A percentile compares a stretch with the other conserved stretches of the same genome.
These are phyloP conservation scores for Blepharisma undulans DNA, from an alignment of 169 alveolate genomes.

Conservation along the genomic window DNA sequence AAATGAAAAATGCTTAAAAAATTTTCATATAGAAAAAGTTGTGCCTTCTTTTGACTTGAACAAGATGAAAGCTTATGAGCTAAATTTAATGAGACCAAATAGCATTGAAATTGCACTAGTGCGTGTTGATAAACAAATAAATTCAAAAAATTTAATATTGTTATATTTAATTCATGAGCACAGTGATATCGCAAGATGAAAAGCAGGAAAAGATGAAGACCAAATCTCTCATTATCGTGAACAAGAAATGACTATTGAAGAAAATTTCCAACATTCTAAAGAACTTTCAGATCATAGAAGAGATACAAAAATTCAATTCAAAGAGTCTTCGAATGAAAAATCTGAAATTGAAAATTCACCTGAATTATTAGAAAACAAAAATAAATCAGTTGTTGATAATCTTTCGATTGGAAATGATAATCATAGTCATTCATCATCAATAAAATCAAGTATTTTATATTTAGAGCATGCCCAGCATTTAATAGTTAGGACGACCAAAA, in stretches of 20 bases:
- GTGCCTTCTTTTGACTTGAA: not conserved
- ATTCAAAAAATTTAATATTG: not conserved
- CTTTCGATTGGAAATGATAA: not conserved
- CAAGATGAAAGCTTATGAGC: not conserved
- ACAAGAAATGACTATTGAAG: not conserved
- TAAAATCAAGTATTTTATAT: not conserved
- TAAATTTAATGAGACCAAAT: not conserved
- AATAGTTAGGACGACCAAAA: not conserved
- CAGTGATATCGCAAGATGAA: not conserved
- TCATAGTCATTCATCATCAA: not conserved
- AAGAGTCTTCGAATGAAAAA: not conserved
- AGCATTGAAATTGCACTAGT: not conserved
- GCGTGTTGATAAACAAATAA: not conserved
- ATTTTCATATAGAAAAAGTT: not conserved
- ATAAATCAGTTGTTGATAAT: not conserved
- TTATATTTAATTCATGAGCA: not conserved
- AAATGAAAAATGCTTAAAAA: not conserved
- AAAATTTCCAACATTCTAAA: not conserved
- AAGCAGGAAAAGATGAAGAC: not conserved
- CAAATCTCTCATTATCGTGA: not conserved
- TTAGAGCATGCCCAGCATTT: not conserved
- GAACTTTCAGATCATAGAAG: not conserved
- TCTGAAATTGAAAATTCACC: not conserved
- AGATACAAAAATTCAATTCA: not conserved
- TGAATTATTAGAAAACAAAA: not conserved